A percentile compares a stretch with the other conserved stretches of the same genome.
Evolutionary conservation across 306 rosid genomes (phyloP).

Genomic region (Dalbergia oliveri): DNA sequence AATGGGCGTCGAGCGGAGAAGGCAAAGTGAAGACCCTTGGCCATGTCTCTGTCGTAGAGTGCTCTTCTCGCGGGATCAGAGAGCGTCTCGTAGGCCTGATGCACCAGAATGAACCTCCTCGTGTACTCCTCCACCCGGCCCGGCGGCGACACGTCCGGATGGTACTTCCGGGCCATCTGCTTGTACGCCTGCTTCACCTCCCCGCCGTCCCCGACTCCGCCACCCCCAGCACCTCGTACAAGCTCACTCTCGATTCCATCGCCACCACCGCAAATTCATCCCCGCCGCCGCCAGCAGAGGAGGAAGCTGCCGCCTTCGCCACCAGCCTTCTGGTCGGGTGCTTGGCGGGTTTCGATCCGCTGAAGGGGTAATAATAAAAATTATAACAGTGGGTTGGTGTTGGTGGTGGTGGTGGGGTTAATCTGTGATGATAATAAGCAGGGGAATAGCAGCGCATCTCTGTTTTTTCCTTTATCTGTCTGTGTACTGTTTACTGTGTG

Average conservation of each 20-base stretch:
- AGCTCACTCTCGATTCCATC: conserved; percentile 41
- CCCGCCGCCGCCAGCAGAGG: too few relatives aligned
- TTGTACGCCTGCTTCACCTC: conserved; percentile 91
- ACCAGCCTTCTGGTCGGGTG: not conserved
- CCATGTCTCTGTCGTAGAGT: conserved; percentile 77
- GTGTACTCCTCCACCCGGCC: conserved; percentile 86
- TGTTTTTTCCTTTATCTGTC: too few relatives aligned
- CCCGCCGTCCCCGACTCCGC: conserved; percentile 65
- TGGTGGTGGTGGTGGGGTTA: not conserved
- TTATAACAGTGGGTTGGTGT: too few relatives aligned
- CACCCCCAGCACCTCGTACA: conserved; percentile 81
- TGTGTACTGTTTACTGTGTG: too few relatives aligned
- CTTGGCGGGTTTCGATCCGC: not conserved
- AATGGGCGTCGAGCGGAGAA: conserved; percentile 63
- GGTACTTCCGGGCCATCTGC: conserved; percentile 82
- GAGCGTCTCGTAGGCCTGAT: conserved; percentile 89
- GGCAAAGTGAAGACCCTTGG: conserved; percentile 73
- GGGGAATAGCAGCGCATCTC: not conserved
- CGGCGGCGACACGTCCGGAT: conserved; percentile 95
- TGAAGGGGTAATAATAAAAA: not conserved
- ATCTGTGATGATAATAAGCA: not conserved
- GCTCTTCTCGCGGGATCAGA: conserved; percentile 76
- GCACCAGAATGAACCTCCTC: conserved; percentile 74
- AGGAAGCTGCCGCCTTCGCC: not conserved
- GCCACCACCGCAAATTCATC: not conserved